Evolutionary conservation across 441 rosid species (phyloP).

Genomic region (Dalechampia spathulata): DNA sequence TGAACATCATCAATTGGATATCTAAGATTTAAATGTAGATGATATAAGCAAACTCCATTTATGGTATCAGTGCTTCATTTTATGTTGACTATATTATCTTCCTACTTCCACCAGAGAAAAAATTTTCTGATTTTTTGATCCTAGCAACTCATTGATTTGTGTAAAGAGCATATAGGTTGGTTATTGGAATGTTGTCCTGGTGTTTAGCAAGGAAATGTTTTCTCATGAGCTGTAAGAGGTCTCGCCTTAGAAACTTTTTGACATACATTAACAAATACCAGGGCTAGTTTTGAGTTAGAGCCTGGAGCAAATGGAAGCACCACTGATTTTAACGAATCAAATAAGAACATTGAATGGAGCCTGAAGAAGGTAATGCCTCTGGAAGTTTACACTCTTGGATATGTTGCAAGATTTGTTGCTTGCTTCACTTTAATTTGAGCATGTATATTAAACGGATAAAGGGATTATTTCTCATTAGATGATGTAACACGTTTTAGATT

Average conservation of each 20-base stretch:
- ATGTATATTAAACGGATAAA: neutral
- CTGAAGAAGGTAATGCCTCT: conserved; percentile 57
- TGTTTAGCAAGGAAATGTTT: neutral
- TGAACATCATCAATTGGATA: neutral
- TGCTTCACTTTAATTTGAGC: neutral
- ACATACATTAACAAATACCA: conserved; percentile 11
- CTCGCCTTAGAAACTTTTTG: neutral
- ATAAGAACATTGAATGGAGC: conserved; percentile 65
- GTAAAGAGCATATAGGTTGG: neutral
- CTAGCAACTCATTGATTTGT: too few relatives aligned
- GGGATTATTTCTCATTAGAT: neutral
- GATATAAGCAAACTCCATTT: neutral
- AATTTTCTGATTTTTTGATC: too few relatives aligned
- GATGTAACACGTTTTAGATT: conserved; percentile 19
- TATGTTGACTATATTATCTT: too few relatives aligned
- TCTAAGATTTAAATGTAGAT: neutral
- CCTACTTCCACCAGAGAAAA: too few relatives aligned
- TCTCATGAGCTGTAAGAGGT: too few relatives aligned
- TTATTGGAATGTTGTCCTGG: neutral
- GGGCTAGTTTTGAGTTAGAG: conserved; percentile 77
- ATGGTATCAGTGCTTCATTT: neutral
- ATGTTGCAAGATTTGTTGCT: neutral
- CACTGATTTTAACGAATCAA: conserved; percentile 71
- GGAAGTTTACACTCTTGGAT: neutral
- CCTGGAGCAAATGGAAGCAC: conserved; percentile 60